These are phyloP conservation scores for Iris pallida DNA, from an alignment of 116 monocot species.

Conservation along the genomic window DNA sequence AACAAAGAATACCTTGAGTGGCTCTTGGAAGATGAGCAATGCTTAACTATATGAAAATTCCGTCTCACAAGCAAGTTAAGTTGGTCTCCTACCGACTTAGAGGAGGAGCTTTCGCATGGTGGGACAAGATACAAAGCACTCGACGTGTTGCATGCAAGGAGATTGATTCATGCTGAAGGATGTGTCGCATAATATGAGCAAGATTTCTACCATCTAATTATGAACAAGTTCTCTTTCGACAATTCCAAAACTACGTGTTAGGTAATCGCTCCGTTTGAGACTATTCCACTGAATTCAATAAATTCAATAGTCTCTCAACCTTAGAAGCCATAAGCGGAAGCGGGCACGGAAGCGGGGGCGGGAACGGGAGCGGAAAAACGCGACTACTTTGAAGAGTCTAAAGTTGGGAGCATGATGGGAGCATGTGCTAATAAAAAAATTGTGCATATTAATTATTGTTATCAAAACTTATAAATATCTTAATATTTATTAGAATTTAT, in stretches of 20 bases:
- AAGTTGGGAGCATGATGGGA: no score
- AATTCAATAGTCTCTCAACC: no score
- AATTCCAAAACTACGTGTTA: neutral
- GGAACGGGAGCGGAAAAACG: no score
- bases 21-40: neutral
- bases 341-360: no score
- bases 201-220: neutral
- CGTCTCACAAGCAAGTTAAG: neutral
- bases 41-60: neutral
- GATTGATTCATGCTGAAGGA: neutral
- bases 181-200: neutral
- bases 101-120: conserved; percentile 2
- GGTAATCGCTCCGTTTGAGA: neutral
- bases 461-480: no score
- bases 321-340: no score
- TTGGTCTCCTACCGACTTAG: neutral
- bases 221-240: conserved; percentile 4
- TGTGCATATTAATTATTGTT: no score
- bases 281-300: neutral
- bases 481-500: no score
- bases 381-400: no score
- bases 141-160: neutral
- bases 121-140: neutral
- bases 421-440: no score
- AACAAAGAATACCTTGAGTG: neutral